Base-by-base conservation (phyloP, 768 basidiomycete species). In the Leucocoprinus leucothites region DNA sequence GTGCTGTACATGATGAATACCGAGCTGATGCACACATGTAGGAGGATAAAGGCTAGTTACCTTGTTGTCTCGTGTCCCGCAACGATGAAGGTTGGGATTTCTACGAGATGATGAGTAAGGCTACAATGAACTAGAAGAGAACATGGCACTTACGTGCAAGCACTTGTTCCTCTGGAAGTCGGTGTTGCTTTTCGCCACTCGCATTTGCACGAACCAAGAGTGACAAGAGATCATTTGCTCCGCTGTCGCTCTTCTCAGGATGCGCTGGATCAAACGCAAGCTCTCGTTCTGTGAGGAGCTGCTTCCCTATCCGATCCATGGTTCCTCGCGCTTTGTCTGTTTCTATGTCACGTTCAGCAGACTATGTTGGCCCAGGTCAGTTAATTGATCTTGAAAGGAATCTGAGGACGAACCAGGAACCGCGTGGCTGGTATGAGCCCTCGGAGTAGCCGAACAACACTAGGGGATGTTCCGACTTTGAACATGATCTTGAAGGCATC, bases 171-270 rank as follows among this genome's bases (percentile, higher is more conserved):
- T 88, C 86, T 0, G 75, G 75, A 62, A 88, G 60, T 40, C 69
- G 68, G 60, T 83, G 82, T 26, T 59, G 69, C n/a, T 78, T 76
- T 0, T 78, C 75, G 3, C 82, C 59, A 58, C 85, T 81, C 2
- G 74, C 74, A 63, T 87, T 88, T 1, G 85, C 84, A 50, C 73
- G 74, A 38, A 86, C 71, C 2, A 87, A 70, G 22, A 85, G 63
- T 1, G 79, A 80, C 3, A 87, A 67, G 5, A 87, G 58, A 65
- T 87, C 85, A 5, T 80, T 72, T 66, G 64, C 71, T 62, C 48
- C 35, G 5, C 11, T 31, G 11, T 11, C 31, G 5, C 11, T 31
- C 31, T 31, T 31, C 31, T 11, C 31, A 51, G 1, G 62, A 36
- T 63, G 62, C 4, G 62, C 61, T 16, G 65, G 60, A 2, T 59